These are phyloP conservation scores for Capsicum rhomboideum DNA, from an alignment of 257 asterid genomes.

Conservation along the genomic window DNA sequence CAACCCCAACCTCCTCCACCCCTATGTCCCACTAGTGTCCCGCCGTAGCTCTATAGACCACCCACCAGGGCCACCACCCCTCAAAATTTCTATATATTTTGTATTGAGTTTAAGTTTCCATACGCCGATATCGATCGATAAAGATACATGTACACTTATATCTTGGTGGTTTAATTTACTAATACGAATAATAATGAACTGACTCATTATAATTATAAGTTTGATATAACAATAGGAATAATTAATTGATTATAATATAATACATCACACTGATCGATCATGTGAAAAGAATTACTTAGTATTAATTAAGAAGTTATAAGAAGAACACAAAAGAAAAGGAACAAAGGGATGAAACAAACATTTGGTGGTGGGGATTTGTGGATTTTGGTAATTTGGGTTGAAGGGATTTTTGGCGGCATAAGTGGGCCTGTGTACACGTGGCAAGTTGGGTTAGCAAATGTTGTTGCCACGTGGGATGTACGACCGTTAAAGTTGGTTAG, in stretches of 20 bases:
- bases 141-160: no score
- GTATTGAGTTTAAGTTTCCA: no score
- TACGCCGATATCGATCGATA: no score
- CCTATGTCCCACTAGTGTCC: constrained; percentile 31
- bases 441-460: constrained; percentile 23
- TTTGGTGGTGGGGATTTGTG: background rate
- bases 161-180: no score
- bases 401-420: background rate
- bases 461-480: constrained; percentile 35
- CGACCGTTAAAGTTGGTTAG: constrained; percentile 38
- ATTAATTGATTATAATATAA: background rate
- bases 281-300: background rate
- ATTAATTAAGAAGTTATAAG: background rate
- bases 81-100: background rate
- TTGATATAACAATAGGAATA: background rate
- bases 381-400: background rate
- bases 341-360: background rate
- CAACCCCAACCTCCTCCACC: constrained; percentile 29
- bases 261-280: background rate
- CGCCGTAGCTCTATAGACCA: constrained; percentile 19
- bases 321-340: background rate
- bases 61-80: background rate
- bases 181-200: no score
- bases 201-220: no score
- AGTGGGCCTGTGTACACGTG: constrained; percentile 18